Percentiles rank a stretch among this genome's conserved stretches.
Conservation (phyloP, 352 stramenopile species). For the Globisporangium paroecandrum region DNA sequence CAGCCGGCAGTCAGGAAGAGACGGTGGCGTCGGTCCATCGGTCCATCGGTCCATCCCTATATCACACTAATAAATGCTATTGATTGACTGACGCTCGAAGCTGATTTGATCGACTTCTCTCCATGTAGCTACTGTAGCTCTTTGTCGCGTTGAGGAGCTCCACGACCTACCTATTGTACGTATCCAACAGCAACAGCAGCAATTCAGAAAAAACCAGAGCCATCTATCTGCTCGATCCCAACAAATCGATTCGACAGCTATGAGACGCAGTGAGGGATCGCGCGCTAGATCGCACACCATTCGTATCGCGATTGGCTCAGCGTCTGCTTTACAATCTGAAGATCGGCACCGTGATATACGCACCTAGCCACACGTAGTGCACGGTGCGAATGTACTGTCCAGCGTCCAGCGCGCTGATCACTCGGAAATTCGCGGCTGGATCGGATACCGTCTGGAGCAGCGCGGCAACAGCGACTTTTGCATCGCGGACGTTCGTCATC, state of each 20-base stretch:
- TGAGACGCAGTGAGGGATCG: not conserved
- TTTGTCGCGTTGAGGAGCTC: not conserved
- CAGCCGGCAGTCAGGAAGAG: not conserved
- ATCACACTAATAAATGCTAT: constrained; percentile 18
- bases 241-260: not conserved
- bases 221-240: not conserved
- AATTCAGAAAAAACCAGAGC: too few relatives aligned
- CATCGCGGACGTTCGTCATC: not conserved
- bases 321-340: not conserved
- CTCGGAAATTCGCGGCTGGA: not conserved
- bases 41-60: constrained; percentile 1
- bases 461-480: not conserved
- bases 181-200: too few relatives aligned
- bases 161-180: not conserved
- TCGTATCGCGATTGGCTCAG: not conserved
- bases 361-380: not conserved
- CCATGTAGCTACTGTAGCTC: not conserved
- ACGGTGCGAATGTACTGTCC: not conserved
- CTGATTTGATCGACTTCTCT: not conserved
- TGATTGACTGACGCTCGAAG: constrained; percentile 9
- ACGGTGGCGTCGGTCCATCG: not conserved
- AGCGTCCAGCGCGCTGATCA: not conserved
- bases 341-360: not conserved
- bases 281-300: not conserved
- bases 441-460: not conserved